These are phyloP conservation scores for Collybia sordida DNA, from an alignment of 768 basidiomycete genomes.

Conservation along the genomic window DNA sequence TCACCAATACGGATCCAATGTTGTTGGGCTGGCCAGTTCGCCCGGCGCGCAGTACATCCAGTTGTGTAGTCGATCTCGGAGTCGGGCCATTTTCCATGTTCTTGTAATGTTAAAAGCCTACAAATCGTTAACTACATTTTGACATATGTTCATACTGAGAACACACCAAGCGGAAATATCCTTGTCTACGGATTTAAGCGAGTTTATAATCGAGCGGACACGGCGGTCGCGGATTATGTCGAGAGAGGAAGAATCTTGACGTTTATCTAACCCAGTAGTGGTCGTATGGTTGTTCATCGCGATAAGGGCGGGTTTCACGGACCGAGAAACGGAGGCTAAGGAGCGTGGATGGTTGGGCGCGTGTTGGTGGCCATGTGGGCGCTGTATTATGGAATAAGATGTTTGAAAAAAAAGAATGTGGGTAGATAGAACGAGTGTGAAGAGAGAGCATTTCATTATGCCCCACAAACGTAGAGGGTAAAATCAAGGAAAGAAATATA, in stretches of 20 bases:
- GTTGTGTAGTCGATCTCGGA: constrained; percentile 46
- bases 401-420: constrained; percentile 6
- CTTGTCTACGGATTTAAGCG: constrained; percentile 3
- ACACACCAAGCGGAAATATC: constrained; percentile 16
- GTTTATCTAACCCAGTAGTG: constrained; percentile 20
- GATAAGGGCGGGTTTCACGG: not conserved
- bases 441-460: too few species aligned
- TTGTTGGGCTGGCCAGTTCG: constrained; percentile 57
- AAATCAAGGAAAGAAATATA: too few species aligned
- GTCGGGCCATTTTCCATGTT: constrained; percentile 43
- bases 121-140: not conserved
- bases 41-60: constrained; percentile 49
- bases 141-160: too few species aligned
- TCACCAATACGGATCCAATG: constrained; percentile 50
- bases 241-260: constrained; percentile 18
- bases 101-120: constrained; percentile 18
- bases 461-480: too few species aligned
- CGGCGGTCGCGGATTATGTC: constrained; percentile 15
- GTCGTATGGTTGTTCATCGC: not conserved
- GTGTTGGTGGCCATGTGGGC: constrained; percentile 7
- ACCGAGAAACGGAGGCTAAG: not conserved
- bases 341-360: not conserved
- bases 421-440: too few species aligned
- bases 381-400: not conserved
- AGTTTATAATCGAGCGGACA: constrained; percentile 10